These are phyloP conservation scores for Hirsutella minnesotensis DNA, from an alignment of 2,329 filamentous ascomycete genomes.

Conservation along the genomic window DNA sequence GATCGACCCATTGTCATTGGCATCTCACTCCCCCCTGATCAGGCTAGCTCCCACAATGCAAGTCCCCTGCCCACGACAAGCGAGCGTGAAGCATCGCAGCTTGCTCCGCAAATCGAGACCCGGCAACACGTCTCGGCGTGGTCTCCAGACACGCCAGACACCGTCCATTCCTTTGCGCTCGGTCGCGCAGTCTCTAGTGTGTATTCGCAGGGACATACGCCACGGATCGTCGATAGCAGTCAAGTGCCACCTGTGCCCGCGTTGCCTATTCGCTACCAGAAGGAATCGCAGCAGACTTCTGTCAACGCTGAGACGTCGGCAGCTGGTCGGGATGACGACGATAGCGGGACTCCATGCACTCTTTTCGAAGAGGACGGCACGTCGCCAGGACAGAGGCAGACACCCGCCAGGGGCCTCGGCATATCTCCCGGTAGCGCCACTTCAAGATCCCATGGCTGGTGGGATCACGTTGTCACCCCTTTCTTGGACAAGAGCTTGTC, in stretches of 20 bases:
- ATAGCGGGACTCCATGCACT: constrained; percentile 47
- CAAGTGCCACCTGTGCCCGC: constrained; percentile 48
- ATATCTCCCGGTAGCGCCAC: constrained; percentile 36
- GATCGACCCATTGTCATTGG: constrained; percentile 65
- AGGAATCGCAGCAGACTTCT: constrained; percentile 18
- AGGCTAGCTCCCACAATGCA: constrained; percentile 17
- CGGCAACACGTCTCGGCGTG: constrained; percentile 34
- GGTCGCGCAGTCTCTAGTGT: constrained; percentile 43
- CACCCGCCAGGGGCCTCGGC: constrained; percentile 23
- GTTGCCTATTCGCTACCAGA: constrained; percentile 34
- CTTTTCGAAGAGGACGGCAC: constrained; percentile 59
- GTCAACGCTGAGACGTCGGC: constrained; percentile 22
- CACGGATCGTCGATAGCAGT: constrained; percentile 13
- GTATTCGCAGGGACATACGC: constrained; percentile 44
- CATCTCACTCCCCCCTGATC: constrained; percentile 46
- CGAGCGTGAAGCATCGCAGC: constrained; percentile 17
- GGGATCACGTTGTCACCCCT: constrained; percentile 65
- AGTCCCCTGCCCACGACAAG: constrained; percentile 37
- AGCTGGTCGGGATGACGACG: constrained; percentile 31
- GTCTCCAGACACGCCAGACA: constrained; percentile 50
- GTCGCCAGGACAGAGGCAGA: constrained; percentile 24
- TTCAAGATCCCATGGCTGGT: constrained; percentile 58
- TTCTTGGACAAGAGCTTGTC: constrained; percentile 39
- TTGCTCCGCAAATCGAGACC: not conserved
- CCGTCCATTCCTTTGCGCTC: constrained; percentile 26